Base-by-base conservation (phyloP, 129 eudicot genomes). In the Daucus carota region DNA sequence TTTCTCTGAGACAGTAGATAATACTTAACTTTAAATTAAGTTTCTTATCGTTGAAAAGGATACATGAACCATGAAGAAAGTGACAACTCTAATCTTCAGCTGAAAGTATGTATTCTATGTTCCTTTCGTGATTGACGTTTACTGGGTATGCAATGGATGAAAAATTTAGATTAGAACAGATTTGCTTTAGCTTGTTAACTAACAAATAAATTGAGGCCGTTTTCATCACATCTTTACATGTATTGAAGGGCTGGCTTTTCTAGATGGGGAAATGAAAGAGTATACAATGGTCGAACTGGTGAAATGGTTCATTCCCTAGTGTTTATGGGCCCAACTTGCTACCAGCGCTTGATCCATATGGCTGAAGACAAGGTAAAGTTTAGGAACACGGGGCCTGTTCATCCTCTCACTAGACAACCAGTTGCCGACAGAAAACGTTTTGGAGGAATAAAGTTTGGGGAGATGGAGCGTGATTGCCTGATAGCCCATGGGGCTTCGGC, bases 281-380 rank as follows among this genome's bases (percentile, higher is more conserved):
- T 40, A 4, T 40, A 40, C 43, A 40, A 40, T 40, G 43, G 43
- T 40, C 43, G 43, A 40, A 40, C 43, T 3, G 43, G 43, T 40
- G 43, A 40, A 40, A 40, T 40, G 43, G 7, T 40, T 40, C 43
- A 9, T 40, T 40, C 43, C 43, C 43, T 40, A 40, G 43, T 40
- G 43, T 40, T 40, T 40, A 40, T 40, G 43, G 43, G 43, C 43
- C 43, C 43, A 40, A 40, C 43, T 9, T 40, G 43, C 8, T 40
- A 40, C 85, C 97, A 92, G 79, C 91, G 94, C 59, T 90, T 92
- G 77, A 83, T 77, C 63, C 98, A 92, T 78, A 92, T 92, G 98
- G 86, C 98, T 1, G 96, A 88, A 63, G 96, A 92, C 88, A 92
- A 92, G 75, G 98, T 92, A n/a, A 92, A 92, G 70, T 90, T 86